phyloP scores from a whole-genome alignment of 192 early-diverging fungal species.

The Backusella parvicylindrica region DNA sequence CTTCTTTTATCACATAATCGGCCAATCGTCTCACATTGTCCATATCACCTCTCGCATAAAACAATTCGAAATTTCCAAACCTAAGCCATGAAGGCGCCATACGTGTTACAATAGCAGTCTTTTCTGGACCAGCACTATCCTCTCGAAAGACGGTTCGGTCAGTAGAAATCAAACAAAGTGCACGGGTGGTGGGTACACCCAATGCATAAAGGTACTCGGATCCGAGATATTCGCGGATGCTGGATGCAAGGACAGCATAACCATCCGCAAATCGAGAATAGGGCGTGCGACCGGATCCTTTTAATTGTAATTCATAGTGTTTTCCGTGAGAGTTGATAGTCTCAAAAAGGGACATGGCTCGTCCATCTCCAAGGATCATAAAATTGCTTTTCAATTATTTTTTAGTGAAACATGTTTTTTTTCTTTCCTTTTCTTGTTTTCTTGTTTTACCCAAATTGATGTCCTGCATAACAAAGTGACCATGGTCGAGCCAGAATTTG shows the following conservation, averaged over 20 bases:
- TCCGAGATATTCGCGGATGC: constrained; percentile 79
- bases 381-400: constrained; percentile 40
- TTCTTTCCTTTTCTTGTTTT: not conserved
- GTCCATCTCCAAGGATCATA: constrained; percentile 81
- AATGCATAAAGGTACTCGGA: constrained; percentile 72
- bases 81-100: constrained; percentile 81
- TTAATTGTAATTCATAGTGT: constrained; percentile 78
- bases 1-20: constrained; percentile 64
- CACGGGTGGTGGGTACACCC: constrained; percentile 71
- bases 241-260: constrained; percentile 77
- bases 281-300: constrained; percentile 82
- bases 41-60: constrained; percentile 60
- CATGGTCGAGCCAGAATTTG: constrained; percentile 50
- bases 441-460: constrained; percentile 60
- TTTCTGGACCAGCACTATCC: constrained; percentile 51
- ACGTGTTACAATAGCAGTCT: constrained; percentile 72
- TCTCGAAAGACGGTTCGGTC: constrained; percentile 60
- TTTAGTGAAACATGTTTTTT: not conserved
- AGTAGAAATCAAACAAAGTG: constrained; percentile 68
- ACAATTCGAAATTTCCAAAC: constrained; percentile 85
- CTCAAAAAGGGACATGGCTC: constrained; percentile 73
- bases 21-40: constrained; percentile 55
- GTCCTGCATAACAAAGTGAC: constrained; percentile 71
- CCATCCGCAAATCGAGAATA: constrained; percentile 88
- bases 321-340: constrained; percentile 32